These are phyloP conservation scores for Fusarium sp. DNA, from an alignment of 2,329 filamentous ascomycete species.

Conservation along the genomic window DNA sequence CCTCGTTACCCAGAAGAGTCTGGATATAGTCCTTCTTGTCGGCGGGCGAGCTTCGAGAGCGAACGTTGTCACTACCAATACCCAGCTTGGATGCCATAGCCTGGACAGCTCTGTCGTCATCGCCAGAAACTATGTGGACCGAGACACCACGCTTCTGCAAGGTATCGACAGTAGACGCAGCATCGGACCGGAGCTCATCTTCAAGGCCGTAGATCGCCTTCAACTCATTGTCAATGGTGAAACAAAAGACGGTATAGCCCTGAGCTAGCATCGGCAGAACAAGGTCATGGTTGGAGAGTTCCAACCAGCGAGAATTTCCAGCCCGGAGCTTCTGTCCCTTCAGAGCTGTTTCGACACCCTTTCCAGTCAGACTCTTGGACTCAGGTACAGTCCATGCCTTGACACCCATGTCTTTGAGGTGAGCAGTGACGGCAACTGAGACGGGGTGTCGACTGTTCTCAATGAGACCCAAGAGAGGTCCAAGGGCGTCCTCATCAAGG, in stretches of 20 bases:
- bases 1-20: constrained; percentile 45
- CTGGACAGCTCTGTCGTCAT: constrained; percentile 63
- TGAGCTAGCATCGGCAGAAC: constrained; percentile 51
- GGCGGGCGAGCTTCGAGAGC: constrained; percentile 57
- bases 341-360: constrained; percentile 56
- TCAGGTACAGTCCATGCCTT: constrained; percentile 41
- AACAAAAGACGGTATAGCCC: constrained; percentile 61
- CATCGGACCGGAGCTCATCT: constrained; percentile 60
- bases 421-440: constrained; percentile 58
- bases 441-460: constrained; percentile 64
- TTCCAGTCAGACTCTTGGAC: constrained; percentile 56
- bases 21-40: constrained; percentile 62
- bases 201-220: constrained; percentile 59
- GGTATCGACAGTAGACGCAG: constrained; percentile 48
- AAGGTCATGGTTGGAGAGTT: constrained; percentile 43
- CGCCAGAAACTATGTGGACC: constrained; percentile 65
- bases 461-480: constrained; percentile 49
- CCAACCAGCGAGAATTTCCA: constrained; percentile 64
- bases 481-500: constrained; percentile 1
- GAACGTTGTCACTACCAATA: constrained; percentile 54
- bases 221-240: constrained; percentile 53
- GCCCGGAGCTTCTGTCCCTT: constrained; percentile 53
- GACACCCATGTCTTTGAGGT: constrained; percentile 50
- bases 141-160: constrained; percentile 55
- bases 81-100: constrained; percentile 53